These are phyloP conservation scores for Leishmania arabica DNA, from an alignment of 208 protist genomes.

Conservation along the genomic window DNA sequence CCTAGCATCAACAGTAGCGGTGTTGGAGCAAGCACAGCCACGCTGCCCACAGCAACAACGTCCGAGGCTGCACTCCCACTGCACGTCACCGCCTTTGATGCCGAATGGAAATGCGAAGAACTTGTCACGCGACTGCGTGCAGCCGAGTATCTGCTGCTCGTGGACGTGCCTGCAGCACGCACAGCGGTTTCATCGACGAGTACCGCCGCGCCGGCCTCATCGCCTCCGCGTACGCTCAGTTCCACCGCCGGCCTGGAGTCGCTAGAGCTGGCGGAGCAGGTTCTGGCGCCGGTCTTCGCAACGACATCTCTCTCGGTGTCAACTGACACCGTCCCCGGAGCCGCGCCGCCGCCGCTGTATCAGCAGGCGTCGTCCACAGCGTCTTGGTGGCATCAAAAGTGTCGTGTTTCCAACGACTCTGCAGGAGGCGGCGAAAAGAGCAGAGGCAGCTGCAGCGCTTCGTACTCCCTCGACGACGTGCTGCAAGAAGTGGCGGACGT, in stretches of 20 bases:
- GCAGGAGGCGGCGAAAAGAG: not conserved
- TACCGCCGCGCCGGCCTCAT: not conserved
- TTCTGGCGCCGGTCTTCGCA: slow-evolving; percentile 54
- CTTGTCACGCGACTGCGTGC: slow-evolving; percentile 50
- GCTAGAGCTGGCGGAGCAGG: slow-evolving; percentile 53
- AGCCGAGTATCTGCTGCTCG: slow-evolving; percentile 44
- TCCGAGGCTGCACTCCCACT: slow-evolving; percentile 2
- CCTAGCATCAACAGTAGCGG: not conserved
- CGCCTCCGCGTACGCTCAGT: slow-evolving; percentile 17
- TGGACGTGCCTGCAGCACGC: not conserved
- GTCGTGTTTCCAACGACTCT: not conserved
- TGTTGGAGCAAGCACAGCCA: not conserved
- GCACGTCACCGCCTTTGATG: slow-evolving; percentile 28
- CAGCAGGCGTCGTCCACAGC: not conserved
- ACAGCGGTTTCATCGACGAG: not conserved
- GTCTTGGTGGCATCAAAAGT: not conserved
- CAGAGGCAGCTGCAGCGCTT: not conserved
- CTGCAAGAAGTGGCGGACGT: slow-evolving; percentile 16
- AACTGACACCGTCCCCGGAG: not conserved
- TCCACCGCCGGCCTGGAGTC: slow-evolving; percentile 28
- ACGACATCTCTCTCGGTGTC: slow-evolving; percentile 3
- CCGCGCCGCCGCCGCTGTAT: not conserved
- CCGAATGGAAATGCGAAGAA: slow-evolving; percentile 50
- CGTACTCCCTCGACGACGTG: slow-evolving; percentile 12
- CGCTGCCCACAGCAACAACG: not conserved